Base-by-base conservation (phyloP, 306 rosid genomes). In the Quercus mongolica region DNA sequence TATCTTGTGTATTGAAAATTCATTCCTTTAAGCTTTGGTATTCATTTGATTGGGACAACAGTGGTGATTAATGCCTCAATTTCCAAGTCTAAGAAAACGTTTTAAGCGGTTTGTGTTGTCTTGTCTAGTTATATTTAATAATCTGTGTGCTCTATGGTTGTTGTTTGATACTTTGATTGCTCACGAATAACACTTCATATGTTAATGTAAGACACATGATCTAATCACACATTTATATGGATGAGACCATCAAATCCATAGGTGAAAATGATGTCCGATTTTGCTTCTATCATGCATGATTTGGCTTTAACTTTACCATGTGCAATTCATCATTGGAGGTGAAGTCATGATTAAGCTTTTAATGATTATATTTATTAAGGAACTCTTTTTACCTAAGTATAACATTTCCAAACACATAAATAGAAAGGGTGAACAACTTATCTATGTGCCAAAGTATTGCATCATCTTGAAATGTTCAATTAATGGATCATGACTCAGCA, bases 231-330 rank as follows among this genome's bases (percentile, higher is more conserved):
- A 70, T 49, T 67, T 85, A 54, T 81, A 80, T 73, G 76, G 76
- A 57, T 54, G 75, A 73, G 55, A 69, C 79, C 30, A 79, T 35
- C 41, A 71, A 61, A 78, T 81, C 70, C 52, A 19, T n/a, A 14
- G n/a, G 41, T 28, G 75, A 81, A 86, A 86, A 71, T 54, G 82
- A 85, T 78, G 76, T 67, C 80, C 75, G 85, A 86, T 81, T 81
- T 83, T 35, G 65, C 69, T 86, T 59, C 30, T 46, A 75, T 74
- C 84, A 59, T 71, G 49, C 65, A 9, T 17, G 67, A 74, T 64
- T 72, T 75, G 52, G 18, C 58, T 65, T 72, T 56, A 67, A 61
- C 49, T 63, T 62, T 55, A 15, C 64, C 74, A 83, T 85, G 84
- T 61, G 72, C 64, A 82, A 76, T 84, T 84, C 84, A 80, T 44